A percentile compares a stretch with the other conserved stretches of the same genome.
Evolutionary conservation across 805 yeast genomes (phyloP).

Genomic region (Kuraishia hungarica): DNA sequence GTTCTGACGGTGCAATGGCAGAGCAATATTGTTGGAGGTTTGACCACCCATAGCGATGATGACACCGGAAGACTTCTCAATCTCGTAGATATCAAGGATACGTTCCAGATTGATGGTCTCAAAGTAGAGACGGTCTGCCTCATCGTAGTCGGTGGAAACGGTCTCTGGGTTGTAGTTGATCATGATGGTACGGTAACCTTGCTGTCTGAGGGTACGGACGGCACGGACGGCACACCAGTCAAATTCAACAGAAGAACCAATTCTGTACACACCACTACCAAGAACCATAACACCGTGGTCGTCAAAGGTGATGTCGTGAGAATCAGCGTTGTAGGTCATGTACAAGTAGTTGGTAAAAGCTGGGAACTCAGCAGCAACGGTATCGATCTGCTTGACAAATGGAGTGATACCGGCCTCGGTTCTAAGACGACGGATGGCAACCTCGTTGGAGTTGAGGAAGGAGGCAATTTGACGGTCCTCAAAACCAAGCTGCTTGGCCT

Average conservation of each 20-base stretch:
- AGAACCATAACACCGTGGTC: conserved; percentile 93
- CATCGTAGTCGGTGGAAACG: conserved; percentile 97
- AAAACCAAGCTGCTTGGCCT: conserved; percentile 94
- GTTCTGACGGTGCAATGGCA: conserved; percentile 85
- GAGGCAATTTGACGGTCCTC: conserved; percentile 95
- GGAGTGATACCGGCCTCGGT: conserved; percentile 83
- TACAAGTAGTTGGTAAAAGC: conserved; percentile 92
- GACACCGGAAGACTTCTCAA: conserved; percentile 86
- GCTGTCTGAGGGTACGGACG: conserved; percentile 83
- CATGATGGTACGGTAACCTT: conserved; percentile 89
- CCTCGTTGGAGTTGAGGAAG: conserved; percentile 82
- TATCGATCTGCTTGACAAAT: conserved; percentile 93
- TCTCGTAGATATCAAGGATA: conserved; percentile 88
- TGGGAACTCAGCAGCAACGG: conserved; percentile 99
- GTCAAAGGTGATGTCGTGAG: conserved; percentile 79
- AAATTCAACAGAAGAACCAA: conserved; percentile 97
- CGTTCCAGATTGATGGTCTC: conserved; percentile 93
- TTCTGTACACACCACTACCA: conserved; percentile 98
- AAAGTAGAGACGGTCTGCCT: conserved; percentile 92
- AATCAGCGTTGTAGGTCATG: conserved; percentile 88
- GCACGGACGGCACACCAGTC: conserved; percentile 99
- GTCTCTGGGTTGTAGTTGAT: conserved; percentile 98
- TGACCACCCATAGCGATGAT: conserved; percentile 98
- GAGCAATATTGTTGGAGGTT: conserved; percentile 93
- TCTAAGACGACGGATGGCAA: conserved; percentile 84